A percentile compares a stretch with the other conserved stretches of the same genome.
phyloP scores from a whole-genome alignment of 495 filamentous ascomycete genomes.

The Achaetomiella virescens region DNA sequence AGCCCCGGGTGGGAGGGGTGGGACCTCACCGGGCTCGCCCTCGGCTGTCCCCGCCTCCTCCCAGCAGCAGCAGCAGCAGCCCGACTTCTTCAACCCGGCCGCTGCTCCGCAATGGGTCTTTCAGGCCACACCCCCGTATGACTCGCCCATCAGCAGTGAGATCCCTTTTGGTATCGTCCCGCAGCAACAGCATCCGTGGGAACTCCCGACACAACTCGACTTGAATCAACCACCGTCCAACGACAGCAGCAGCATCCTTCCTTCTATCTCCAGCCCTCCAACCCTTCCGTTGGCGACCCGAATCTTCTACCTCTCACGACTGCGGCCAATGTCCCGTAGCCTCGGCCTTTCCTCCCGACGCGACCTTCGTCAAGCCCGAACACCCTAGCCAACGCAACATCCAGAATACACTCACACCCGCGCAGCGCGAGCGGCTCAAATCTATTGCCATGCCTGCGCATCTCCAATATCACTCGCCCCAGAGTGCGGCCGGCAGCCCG shows the following conservation, averaged over 20 bases:
- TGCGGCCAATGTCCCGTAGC: conserved; percentile 10
- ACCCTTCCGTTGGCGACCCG: conserved; percentile 11
- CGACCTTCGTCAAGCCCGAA: conserved; percentile 9
- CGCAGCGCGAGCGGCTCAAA: conserved; percentile 48
- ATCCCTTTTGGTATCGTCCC: conserved; percentile 16
- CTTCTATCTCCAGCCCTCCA: conserved; percentile 18
- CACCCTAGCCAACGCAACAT: conserved; percentile 20
- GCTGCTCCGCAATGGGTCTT: conserved; percentile 34
- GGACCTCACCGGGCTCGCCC: conserved; percentile 24
- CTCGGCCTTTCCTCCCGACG: conserved; percentile 12
- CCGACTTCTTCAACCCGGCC: conserved; percentile 28
- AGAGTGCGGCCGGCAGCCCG: conserved; percentile 42
- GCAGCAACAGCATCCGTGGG: conserved; percentile 22
- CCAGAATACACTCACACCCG: conserved; percentile 39
- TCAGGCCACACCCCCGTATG: conserved; percentile 42
- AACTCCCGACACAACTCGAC: conserved; percentile 23
- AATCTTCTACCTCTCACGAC: conserved; percentile 7
- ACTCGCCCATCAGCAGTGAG: conserved; percentile 22
- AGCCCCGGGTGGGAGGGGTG: not conserved
- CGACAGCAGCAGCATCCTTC: conserved; percentile 22
- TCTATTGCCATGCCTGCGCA: conserved; percentile 53
- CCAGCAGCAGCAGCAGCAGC: conserved; percentile 24
- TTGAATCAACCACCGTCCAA: conserved; percentile 23
- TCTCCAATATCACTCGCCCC: conserved; percentile 48
- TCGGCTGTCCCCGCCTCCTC: conserved; percentile 27